Percentiles rank a stretch among this genome's conserved stretches.
phyloP scores from a whole-genome alignment of 192 early-diverging fungal species.

The Rhizoclosmatium globosum region DNA sequence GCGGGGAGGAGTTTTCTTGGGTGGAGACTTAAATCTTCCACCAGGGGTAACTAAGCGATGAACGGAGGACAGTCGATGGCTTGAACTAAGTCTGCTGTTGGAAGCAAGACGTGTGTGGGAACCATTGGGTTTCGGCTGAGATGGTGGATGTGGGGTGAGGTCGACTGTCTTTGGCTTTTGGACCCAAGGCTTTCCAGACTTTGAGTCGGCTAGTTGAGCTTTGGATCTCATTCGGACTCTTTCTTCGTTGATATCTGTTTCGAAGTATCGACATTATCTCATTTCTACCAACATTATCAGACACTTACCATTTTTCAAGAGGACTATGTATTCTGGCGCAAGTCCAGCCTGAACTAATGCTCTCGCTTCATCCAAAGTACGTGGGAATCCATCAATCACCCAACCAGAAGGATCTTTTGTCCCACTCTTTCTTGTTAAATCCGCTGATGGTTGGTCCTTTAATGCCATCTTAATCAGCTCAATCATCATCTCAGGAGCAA shows the following conservation, averaged over 20 bases:
- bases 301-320: conserved; percentile 48
- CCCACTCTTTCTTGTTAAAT: neutral
- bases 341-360: conserved; percentile 47
- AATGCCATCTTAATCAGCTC: conserved; percentile 29
- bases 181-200: conserved; percentile 41
- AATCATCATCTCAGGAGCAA: conserved; percentile 40
- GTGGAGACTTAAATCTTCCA: conserved; percentile 1
- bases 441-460: neutral
- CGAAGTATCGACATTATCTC: neutral
- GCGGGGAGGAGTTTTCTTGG: neutral
- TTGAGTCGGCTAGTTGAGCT: conserved; percentile 29
- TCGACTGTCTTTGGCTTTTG: conserved; percentile 4
- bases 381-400: conserved; percentile 64
- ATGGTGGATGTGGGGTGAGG: neutral
- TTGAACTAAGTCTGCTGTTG: neutral
- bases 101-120: neutral
- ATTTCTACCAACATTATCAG: neutral
- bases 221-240: conserved; percentile 22
- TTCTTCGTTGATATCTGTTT: conserved; percentile 53
- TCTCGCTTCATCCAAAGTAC: conserved; percentile 56
- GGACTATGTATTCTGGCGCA: conserved; percentile 44
- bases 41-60: neutral
- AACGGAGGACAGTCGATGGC: neutral
- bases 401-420: conserved; percentile 44
- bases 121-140: neutral